phyloP scores from a whole-genome alignment of 352 stramenopile species.

The Thraustochytrium striatum region DNA sequence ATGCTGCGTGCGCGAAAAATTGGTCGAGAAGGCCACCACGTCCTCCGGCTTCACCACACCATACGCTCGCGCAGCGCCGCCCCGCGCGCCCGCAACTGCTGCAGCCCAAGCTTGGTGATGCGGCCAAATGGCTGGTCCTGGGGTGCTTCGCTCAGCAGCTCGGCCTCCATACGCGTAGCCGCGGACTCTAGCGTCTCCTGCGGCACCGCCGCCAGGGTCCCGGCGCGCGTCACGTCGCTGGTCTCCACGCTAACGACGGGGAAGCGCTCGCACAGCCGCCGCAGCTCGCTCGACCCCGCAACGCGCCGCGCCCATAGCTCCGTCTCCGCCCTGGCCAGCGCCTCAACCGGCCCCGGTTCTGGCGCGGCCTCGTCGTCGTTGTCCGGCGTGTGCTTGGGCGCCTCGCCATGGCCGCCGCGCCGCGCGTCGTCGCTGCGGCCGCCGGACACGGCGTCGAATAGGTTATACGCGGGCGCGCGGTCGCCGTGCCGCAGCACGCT shows the following conservation, averaged over 20 bases:
- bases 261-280: too few relatives aligned
- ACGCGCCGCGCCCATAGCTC: too few relatives aligned
- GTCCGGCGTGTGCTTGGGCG: not conserved
- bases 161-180: too few relatives aligned
- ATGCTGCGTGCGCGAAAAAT: slow-evolving; percentile 29
- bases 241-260: too few relatives aligned
- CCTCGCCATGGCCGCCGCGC: not conserved
- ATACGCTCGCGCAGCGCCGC: not conserved
- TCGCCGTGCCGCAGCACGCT: not conserved
- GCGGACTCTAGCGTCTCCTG: too few relatives aligned
- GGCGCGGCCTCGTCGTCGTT: not conserved
- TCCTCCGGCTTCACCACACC: not conserved
- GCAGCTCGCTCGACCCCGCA: too few relatives aligned
- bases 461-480: not conserved
- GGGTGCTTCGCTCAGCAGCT: too few relatives aligned
- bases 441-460: too few relatives aligned
- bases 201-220: too few relatives aligned
- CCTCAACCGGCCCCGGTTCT: too few relatives aligned
- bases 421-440: not conserved
- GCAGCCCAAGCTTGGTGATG: not conserved
- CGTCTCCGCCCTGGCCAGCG: too few relatives aligned
- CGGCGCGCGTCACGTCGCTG: too few relatives aligned
- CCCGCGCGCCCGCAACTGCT: slow-evolving; percentile 1
- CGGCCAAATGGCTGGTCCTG: slow-evolving; percentile 11
- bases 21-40: slow-evolving; percentile 14